Percentiles rank a stretch among this genome's conserved stretches.
phyloP scores from a whole-genome alignment of 345 rosid genomes.

The Syzygium oleosum region DNA sequence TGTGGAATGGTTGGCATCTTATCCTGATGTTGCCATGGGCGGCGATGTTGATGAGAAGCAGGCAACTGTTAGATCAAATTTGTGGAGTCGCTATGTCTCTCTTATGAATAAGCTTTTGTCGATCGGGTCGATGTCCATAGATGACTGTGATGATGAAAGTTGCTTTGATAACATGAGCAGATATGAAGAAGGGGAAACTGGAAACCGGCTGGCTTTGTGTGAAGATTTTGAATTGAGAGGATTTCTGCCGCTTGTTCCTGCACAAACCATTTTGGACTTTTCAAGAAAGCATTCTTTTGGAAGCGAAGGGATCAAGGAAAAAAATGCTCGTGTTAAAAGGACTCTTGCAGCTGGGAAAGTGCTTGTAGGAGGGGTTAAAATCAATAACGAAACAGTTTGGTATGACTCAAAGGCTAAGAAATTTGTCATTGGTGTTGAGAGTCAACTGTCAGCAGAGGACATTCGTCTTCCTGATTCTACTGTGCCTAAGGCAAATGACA shows the following conservation, averaged over 20 bases:
- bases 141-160: slow-evolving; percentile 66
- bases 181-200: slow-evolving; percentile 91
- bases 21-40: slow-evolving; percentile 64
- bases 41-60: slow-evolving; percentile 67
- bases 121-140: slow-evolving; percentile 34
- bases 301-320: slow-evolving; percentile 60
- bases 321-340: slow-evolving; percentile 58
- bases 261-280: slow-evolving; percentile 80
- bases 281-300: slow-evolving; percentile 64
- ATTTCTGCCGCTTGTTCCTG: slow-evolving; percentile 78
- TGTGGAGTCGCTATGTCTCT: slow-evolving; percentile 60
- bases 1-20: slow-evolving; percentile 92
- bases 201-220: slow-evolving; percentile 79
- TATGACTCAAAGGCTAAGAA: slow-evolving; percentile 66
- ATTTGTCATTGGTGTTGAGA: slow-evolving; percentile 59
- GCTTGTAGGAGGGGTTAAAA: slow-evolving; percentile 42
- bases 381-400: slow-evolving; percentile 47
- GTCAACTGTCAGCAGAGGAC: slow-evolving; percentile 27
- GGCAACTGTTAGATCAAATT: slow-evolving; percentile 38
- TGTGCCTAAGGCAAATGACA: slow-evolving; percentile 14
- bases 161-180: slow-evolving; percentile 85
- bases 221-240: slow-evolving; percentile 96
- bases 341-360: slow-evolving; percentile 86
- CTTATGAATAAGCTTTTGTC: slow-evolving; percentile 63
- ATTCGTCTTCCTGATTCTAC: slow-evolving; percentile 13